phyloP scores from a whole-genome alignment of 139 green algal genomes.

The Chlamydomonas sp. region DNA sequence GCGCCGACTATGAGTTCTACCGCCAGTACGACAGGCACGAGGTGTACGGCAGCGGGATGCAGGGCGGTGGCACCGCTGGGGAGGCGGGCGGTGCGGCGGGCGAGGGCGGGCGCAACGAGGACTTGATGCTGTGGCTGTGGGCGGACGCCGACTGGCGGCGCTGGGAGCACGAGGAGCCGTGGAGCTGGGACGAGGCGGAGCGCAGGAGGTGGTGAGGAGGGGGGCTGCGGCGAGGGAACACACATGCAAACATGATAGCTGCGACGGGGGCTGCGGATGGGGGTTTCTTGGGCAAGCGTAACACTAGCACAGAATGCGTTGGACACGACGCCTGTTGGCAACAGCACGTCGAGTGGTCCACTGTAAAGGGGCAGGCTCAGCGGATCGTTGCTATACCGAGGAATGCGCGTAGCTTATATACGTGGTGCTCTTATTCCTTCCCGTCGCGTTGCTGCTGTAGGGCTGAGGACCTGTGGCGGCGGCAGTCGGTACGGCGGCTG shows the following conservation, averaged over 20 bases:
- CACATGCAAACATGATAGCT: background rate
- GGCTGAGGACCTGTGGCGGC: slow-evolving; percentile 66
- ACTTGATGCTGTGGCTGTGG: slow-evolving; percentile 67
- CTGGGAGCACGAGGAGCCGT: slow-evolving; percentile 72
- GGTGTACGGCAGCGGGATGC: slow-evolving; percentile 17
- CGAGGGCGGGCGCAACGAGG: slow-evolving; percentile 26
- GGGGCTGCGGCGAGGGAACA: too few species aligned
- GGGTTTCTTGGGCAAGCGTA: background rate
- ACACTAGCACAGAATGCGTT: background rate
- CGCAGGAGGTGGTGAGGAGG: slow-evolving; percentile 49
- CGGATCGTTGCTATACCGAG: too few species aligned
- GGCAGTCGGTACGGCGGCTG: slow-evolving; percentile 50
- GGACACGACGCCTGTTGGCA: too few species aligned
- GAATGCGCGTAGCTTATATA: too few species aligned
- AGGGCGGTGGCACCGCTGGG: background rate
- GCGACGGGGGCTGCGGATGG: background rate
- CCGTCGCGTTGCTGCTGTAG: background rate
- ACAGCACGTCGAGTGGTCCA: too few species aligned
- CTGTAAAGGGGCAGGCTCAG: too few species aligned
- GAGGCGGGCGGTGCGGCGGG: background rate
- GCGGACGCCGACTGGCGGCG: slow-evolving; percentile 75
- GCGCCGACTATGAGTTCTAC: slow-evolving; percentile 61
- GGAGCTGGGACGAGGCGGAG: slow-evolving; percentile 65
- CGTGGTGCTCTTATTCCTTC: too few species aligned
- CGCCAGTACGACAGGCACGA: slow-evolving; percentile 60